Evolutionary conservation across 768 basidiomycete genomes (phyloP), one percentile per base, ranked within the genome.

Genomic region (Amanita rubescens): DNA sequence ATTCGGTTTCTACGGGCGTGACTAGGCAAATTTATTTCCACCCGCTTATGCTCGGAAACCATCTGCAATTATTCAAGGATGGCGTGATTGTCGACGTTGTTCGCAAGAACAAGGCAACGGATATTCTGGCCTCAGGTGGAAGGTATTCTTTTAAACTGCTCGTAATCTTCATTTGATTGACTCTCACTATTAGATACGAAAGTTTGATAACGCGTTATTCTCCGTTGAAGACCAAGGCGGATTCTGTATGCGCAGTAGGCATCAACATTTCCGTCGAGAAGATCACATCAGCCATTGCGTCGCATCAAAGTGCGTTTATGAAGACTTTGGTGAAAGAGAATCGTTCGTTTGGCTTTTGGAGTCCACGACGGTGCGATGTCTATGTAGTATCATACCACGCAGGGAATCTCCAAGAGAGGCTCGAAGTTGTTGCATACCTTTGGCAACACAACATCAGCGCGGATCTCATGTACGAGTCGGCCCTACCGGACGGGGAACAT

Each of bases 331-430:
- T 90, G 49, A 90, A 86, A 64, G 87, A 90, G 61, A 80, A 84
- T 55, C 80, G 82, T 10, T 90, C 91, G 0, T 93, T 90, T 56
- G 90, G 91, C 0, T 88, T 82, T 62, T 93, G 88, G 89, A 88
- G 87, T 65, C 90, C 90, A n/a, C 77, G 90, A 14, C 75, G 89
- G 35, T 92, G 91, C 59, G 90, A 93, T 58, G 90, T 93, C 10
- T 93, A 92, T 57, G 75, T 93, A 11, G 80, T 90, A 24, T 88
- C 88, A 0, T 88, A 84, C 55, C 82, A 87, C 56, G 72, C 81
- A 7, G 90, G 90, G 9, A 76, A 83, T 61, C 70, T 93, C 33
- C 80, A 83, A 57, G 90, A 91, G 49, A 76, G 90, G 39, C 75
- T 93, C 15, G 87, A 92, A 59, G 78, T 90, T 1, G 86, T 82